phyloP scores from a whole-genome alignment of 2,329 filamentous ascomycete genomes.

The Colletotrichum destructivum region DNA sequence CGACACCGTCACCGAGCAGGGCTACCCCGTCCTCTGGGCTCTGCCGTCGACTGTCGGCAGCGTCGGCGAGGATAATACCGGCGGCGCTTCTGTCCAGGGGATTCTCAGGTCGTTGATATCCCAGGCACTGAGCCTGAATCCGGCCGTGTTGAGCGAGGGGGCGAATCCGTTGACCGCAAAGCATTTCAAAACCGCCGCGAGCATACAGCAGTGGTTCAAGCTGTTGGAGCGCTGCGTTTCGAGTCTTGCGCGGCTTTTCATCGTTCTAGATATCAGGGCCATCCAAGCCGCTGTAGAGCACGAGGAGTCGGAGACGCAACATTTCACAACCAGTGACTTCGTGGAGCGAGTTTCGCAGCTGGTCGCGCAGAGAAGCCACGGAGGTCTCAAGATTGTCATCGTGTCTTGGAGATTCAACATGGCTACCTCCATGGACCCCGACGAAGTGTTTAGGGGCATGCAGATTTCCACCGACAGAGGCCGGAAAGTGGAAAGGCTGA shows the following conservation, averaged over 20 bases:
- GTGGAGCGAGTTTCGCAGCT: background rate
- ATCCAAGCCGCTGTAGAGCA: background rate
- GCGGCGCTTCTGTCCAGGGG: rapidly evolving
- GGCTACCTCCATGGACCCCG: background rate
- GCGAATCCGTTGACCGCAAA: background rate
- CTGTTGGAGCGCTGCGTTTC: background rate
- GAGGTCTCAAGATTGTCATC: background rate
- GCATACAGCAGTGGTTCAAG: background rate
- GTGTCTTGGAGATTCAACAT: slow-evolving; percentile 3
- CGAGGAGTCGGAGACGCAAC: background rate
- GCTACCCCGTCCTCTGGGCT: background rate
- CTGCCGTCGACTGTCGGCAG: background rate
- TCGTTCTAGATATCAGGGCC: background rate
- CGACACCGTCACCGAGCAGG: background rate
- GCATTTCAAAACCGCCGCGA: background rate
- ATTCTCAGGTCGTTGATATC: background rate
- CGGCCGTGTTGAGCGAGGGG: slow-evolving; percentile 1
- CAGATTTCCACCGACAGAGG: slow-evolving; percentile 10
- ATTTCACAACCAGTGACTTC: background rate
- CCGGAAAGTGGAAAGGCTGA: background rate
- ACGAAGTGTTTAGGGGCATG: background rate
- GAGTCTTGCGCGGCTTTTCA: background rate
- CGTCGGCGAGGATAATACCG: background rate
- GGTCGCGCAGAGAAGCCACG: background rate
- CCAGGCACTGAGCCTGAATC: background rate